Conservation (phyloP, 2,329 filamentous ascomycete genomes). For the Cadophora malorum region DNA sequence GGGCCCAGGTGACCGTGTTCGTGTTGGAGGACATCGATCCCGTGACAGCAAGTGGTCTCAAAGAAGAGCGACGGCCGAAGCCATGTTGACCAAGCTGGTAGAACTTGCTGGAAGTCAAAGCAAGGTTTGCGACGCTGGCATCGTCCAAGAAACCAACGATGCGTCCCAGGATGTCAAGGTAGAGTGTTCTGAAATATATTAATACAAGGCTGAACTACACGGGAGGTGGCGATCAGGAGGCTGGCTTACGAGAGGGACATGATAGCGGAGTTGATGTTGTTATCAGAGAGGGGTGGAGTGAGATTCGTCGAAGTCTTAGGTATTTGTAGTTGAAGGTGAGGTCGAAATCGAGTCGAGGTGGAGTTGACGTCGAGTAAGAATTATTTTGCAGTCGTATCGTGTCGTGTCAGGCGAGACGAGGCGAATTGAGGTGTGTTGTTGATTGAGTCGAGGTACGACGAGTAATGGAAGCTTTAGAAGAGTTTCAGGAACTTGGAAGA, state of each 20-base stretch:
- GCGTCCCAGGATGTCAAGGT: neutral
- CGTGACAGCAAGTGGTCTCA: constrained; percentile 23
- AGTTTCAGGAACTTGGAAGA: neutral
- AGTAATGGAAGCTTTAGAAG: neutral
- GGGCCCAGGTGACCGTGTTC: constrained; percentile 26
- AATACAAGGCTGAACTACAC: constrained; percentile 1
- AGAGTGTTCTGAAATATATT: neutral
- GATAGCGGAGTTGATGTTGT: neutral
- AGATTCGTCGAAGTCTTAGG: neutral
- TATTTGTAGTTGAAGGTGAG: neutral
- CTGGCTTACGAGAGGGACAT: constrained; percentile 20
- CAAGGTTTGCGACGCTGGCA: constrained; percentile 12
- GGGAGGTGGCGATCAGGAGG: neutral
- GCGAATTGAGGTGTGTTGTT: neutral
- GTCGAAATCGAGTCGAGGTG: neutral
- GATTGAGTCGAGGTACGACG: neutral
- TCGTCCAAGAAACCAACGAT: constrained; percentile 19
- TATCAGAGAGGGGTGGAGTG: neutral
- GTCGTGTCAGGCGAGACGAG: neutral
- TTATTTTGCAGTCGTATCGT: constrained; percentile 3
- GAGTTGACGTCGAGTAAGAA: neutral
- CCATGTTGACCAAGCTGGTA: neutral
- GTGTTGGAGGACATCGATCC: constrained; percentile 11
- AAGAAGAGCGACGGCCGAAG: neutral
- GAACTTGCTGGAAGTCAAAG: constrained; percentile 13